phyloP scores from a whole-genome alignment of 208 protist species.

The Trypanosoma melophagium region DNA sequence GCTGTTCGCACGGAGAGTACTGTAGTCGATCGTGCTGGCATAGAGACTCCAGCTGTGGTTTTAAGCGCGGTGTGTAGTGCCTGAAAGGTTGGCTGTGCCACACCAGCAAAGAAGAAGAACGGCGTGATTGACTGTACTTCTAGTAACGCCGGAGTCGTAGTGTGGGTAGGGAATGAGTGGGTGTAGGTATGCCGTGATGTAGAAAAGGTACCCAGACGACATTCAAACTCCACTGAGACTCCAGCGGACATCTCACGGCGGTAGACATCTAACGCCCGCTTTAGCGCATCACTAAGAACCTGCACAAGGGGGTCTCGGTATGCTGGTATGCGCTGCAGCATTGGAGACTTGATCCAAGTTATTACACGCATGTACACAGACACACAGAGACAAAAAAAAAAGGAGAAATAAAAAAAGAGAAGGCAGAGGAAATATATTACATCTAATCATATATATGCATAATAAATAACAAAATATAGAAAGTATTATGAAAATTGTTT shows the following conservation, averaged over 20 bases:
- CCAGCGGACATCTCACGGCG: slow-evolving; percentile 26
- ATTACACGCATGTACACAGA: not conserved
- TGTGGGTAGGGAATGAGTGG: slow-evolving; percentile 33
- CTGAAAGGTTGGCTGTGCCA: slow-evolving; percentile 26
- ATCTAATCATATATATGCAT: slow-evolving; percentile 9
- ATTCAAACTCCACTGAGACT: slow-evolving; percentile 51
- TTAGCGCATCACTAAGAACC: slow-evolving; percentile 37
- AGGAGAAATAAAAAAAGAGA: slow-evolving; percentile 12
- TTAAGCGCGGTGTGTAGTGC: slow-evolving; percentile 20
- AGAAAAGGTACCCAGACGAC: slow-evolving; percentile 48
- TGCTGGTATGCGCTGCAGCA: slow-evolving; percentile 26
- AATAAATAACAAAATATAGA: not conserved
- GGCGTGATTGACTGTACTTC: slow-evolving; percentile 9
- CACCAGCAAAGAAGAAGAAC: slow-evolving; percentile 30
- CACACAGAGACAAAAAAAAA: slow-evolving; percentile 4
- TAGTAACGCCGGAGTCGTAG: slow-evolving; percentile 40
- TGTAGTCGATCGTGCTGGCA: slow-evolving; percentile 20
- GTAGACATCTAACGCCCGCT: slow-evolving; percentile 41
- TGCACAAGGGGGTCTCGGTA: slow-evolving; percentile 50
- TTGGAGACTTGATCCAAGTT: not conserved
- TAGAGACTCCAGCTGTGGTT: not conserved
- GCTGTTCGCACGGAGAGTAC: slow-evolving; percentile 24
- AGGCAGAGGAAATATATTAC: slow-evolving; percentile 2
- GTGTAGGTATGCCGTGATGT: slow-evolving; percentile 24
- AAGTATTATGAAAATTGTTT: not conserved